Evolutionary conservation across 352 stramenopile genomes (phyloP), one percentile per base, ranked within the genome.

Genomic region (Phytophthora colocasiae): DNA sequence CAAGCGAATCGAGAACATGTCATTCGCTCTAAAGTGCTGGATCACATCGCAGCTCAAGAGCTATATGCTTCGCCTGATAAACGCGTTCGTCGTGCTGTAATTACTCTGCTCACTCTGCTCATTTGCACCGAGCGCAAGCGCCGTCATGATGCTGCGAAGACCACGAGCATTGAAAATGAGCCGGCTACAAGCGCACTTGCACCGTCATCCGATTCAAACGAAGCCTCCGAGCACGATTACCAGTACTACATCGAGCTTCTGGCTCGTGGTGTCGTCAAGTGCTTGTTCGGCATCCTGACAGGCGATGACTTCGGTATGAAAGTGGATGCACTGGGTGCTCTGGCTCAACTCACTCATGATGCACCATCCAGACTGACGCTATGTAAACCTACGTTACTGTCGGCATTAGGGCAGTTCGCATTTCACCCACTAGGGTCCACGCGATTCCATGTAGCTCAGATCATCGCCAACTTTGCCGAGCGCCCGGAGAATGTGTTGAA

Each of bases 401-500:
- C 72, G 24, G 65, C 80, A 15, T 63, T 93, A 15, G 74, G 85
- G 32, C 78, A 87, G 38, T 88, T 92, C 49, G 82, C 83, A 24
- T 87, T 87, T 50, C 83, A 91, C 39, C 80, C 83, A 8, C 76
- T 91, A 17, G 65, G 77, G 22, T 72, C 79, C 27, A 87, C 83
- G 14, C 78, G 80, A 0, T 73, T 79, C 17, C 87, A 88, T 44
- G 86, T 91, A 32, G 83, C 85, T 26, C 78, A 83, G 41, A 89
- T 90, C 43, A 82, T 92, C 48, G 83, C 83, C n/a, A 90, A 93
- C 64, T 91, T 93, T 63, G 75, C 85, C 2, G 80, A 88, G 38
- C 78, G 81, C 4, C 76, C 75, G 0, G 85, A 92, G 62, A 93
- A 93, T 63, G 77, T 85, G 31, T 50, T 90, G 7, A 93, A 91